Conservation (phyloP, 2,329 filamentous ascomycete species). For the Colletotrichum tabaci region DNA sequence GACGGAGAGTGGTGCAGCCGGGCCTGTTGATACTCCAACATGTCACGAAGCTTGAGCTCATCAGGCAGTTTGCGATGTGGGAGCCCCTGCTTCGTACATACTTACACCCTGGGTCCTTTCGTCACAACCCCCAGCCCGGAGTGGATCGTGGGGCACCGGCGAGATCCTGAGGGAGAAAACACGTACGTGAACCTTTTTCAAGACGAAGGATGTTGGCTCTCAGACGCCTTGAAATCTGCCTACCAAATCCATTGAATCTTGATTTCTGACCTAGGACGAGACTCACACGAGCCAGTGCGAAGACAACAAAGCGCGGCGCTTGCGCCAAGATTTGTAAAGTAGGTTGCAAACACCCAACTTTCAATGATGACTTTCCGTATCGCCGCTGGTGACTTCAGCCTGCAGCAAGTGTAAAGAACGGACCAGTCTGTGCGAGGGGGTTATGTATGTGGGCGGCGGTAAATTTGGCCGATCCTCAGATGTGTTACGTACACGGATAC, state of each 20-base stretch:
- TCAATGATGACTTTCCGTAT: background rate
- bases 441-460: background rate
- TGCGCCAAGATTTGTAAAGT: conserved; percentile 1
- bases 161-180: conserved; percentile 32
- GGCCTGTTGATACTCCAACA: conserved; percentile 13
- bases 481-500: background rate
- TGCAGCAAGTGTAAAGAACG: conserved; percentile 16
- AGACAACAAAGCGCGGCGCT: conserved; percentile 28
- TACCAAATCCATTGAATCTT: background rate
- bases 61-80: conserved; percentile 24
- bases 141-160: conserved; percentile 31
- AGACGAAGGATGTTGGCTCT: conserved; percentile 8
- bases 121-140: conserved; percentile 25
- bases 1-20: conserved; percentile 16
- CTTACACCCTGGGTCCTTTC: conserved; percentile 11
- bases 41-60: conserved; percentile 36
- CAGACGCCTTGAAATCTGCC: conserved; percentile 1
- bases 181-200: conserved; percentile 14
- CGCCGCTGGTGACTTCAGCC: background rate
- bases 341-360: conserved; percentile 17
- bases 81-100: conserved; percentile 13
- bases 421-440: conserved; percentile 22
- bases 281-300: conserved; percentile 19
- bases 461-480: background rate
- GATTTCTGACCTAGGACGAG: background rate